These are phyloP conservation scores for Laguncularia racemosa DNA, from an alignment of 345 rosid genomes.

Conservation along the genomic window DNA sequence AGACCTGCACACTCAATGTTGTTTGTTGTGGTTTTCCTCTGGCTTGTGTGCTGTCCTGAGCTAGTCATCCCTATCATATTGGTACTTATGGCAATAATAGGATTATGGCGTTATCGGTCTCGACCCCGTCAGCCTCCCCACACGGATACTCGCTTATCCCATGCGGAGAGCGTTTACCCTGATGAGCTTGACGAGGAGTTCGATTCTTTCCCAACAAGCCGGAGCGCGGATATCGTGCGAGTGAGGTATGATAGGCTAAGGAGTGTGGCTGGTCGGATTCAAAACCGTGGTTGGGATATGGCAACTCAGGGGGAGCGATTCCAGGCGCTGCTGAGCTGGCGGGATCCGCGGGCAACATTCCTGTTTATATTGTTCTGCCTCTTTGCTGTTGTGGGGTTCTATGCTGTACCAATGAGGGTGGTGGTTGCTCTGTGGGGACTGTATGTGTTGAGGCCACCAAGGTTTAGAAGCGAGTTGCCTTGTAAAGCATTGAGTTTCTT, in stretches of 20 bases:
- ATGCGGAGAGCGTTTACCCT: constrained; percentile 41
- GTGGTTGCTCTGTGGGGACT: constrained; percentile 41
- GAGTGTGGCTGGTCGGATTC: constrained; percentile 68
- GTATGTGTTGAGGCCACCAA: constrained; percentile 59
- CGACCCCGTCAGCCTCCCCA: constrained; percentile 61
- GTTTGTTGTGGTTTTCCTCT: constrained; percentile 32
- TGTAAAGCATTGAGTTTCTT: constrained; percentile 49
- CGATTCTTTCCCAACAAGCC: constrained; percentile 54
- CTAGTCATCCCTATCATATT: constrained; percentile 37
- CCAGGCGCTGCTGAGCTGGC: constrained; percentile 62
- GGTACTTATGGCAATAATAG: constrained; percentile 36
- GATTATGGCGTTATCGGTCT: constrained; percentile 43
- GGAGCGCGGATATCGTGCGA: constrained; percentile 46
- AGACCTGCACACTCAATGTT: constrained; percentile 47
- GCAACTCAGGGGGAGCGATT: constrained; percentile 67
- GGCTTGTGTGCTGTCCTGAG: constrained; percentile 43
- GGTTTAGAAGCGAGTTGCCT: constrained; percentile 57
- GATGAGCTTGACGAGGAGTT: constrained; percentile 71
- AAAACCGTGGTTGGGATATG: constrained; percentile 60
- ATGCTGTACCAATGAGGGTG: constrained; percentile 43
- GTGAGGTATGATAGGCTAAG: constrained; percentile 59
- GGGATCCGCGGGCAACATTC: constrained; percentile 66
- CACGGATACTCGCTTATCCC: constrained; percentile 59
- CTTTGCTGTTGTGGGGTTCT: constrained; percentile 46
- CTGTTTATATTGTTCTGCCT: constrained; percentile 48